Conservation (phyloP, 805 yeast species). For the Candida tibetensis region DNA sequence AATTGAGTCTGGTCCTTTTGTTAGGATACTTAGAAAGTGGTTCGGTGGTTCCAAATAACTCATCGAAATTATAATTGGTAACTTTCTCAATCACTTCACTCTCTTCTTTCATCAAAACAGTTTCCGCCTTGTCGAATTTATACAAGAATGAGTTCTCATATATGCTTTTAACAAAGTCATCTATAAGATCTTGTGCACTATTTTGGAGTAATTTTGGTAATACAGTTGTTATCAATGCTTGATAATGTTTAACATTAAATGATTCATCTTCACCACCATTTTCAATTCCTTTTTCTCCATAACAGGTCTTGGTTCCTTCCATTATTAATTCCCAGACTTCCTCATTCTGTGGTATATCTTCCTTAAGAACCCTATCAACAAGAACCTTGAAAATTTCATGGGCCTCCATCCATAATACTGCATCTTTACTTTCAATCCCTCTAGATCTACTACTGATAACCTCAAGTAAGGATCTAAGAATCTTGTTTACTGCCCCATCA, state of each 20-base stretch:
- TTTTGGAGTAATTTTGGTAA: constrained; percentile 34
- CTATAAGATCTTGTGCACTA: constrained; percentile 26
- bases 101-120: constrained; percentile 20
- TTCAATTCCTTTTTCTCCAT: constrained; percentile 18
- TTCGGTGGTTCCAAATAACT: constrained; percentile 63
- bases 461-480: constrained; percentile 51
- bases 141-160: constrained; percentile 62
- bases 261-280: constrained; percentile 33
- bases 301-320: constrained; percentile 39
- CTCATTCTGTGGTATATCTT: constrained; percentile 11
- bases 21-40: constrained; percentile 45
- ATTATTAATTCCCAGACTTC: constrained; percentile 44
- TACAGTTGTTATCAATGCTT: constrained; percentile 37
- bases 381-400: constrained; percentile 39
- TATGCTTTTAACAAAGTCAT: constrained; percentile 45
- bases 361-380: constrained; percentile 27
- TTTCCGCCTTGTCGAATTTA: constrained; percentile 55
- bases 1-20: constrained; percentile 47
- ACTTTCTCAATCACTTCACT: constrained; percentile 39
- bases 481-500: constrained; percentile 45
- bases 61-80: constrained; percentile 42
- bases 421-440: constrained; percentile 25
- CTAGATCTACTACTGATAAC: constrained; percentile 45
- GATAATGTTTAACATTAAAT: constrained; percentile 46
- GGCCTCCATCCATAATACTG: constrained; percentile 56